phyloP scores from a whole-genome alignment of 2,329 filamentous ascomycete genomes.

The Phialophora tarda region DNA sequence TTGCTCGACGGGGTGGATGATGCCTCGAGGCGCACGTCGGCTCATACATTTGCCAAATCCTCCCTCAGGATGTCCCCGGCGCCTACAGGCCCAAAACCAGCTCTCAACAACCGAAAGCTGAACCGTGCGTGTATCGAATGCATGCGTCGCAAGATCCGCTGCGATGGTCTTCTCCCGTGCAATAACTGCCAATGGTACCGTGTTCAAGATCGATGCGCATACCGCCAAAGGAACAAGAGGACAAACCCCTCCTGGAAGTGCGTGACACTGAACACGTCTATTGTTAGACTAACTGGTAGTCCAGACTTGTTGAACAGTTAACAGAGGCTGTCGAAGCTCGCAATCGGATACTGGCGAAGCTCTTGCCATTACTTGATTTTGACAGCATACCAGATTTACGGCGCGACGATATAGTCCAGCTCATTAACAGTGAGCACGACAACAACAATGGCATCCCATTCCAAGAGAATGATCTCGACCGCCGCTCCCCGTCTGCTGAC shows the following conservation, averaged over 20 bases:
- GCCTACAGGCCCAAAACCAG: neutral
- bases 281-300: conserved; percentile 5
- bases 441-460: neutral
- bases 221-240: conserved; percentile 12
- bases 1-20: neutral
- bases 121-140: conserved; percentile 23
- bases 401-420: conserved; percentile 1
- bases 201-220: conserved; percentile 13
- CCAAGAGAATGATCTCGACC: neutral
- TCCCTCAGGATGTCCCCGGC: neutral
- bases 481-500: neutral
- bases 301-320: conserved; percentile 10
- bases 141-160: conserved; percentile 19
- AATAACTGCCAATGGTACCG: conserved; percentile 14
- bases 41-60: neutral
- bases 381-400: conserved; percentile 7
- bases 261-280: neutral
- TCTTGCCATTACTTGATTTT: conserved; percentile 10
- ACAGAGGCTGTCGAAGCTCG: conserved; percentile 10
- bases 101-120: neutral
- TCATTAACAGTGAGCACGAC: conserved; percentile 15
- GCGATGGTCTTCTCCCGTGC: conserved; percentile 18
- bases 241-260: conserved; percentile 22
- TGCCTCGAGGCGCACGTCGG: neutral
- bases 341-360: conserved; percentile 9